Conservation (phyloP, 2,329 filamentous ascomycete genomes). For the Neophaeococcomyces mojaviensis region DNA sequence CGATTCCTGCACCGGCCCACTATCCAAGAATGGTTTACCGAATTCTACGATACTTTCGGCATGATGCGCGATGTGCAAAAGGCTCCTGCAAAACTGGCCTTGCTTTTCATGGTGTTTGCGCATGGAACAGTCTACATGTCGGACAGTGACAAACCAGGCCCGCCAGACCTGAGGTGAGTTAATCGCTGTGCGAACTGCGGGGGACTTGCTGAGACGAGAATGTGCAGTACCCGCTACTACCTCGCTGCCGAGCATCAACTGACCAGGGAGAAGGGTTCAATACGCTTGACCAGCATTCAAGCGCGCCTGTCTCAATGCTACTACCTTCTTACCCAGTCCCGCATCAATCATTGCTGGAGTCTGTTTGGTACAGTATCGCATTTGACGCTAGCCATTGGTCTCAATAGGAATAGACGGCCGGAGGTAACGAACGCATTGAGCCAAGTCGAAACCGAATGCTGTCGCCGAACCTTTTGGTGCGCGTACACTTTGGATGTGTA, state of each 20-base stretch:
- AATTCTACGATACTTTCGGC: slow-evolving; percentile 41
- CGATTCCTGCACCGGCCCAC: slow-evolving; percentile 40
- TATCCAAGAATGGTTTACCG: slow-evolving; percentile 37
- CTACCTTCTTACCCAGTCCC: slow-evolving; percentile 39
- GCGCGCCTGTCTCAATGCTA: slow-evolving; percentile 38
- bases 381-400: slow-evolving; percentile 28
- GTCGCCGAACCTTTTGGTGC: slow-evolving; percentile 20
- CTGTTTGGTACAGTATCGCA: slow-evolving; percentile 39
- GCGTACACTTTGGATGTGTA: slow-evolving; percentile 21
- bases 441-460: slow-evolving; percentile 14
- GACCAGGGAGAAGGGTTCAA: slow-evolving; percentile 32
- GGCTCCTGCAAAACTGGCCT: slow-evolving; percentile 37
- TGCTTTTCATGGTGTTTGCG: slow-evolving; percentile 48
- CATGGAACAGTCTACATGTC: slow-evolving; percentile 41
- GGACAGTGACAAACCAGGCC: slow-evolving; percentile 15
- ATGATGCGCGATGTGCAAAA: slow-evolving; percentile 34
- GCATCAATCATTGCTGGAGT: slow-evolving; percentile 44
- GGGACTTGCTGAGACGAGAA: slow-evolving; percentile 1
- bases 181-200: neutral
- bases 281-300: slow-evolving; percentile 36
- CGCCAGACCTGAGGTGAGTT: slow-evolving; percentile 16
- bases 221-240: slow-evolving; percentile 20
- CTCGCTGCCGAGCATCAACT: slow-evolving; percentile 27
- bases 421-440: slow-evolving; percentile 16
- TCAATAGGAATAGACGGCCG: slow-evolving; percentile 20